Evolutionary conservation across 495 filamentous ascomycete species (phyloP).

Genomic region (Penicillium cinerascens): DNA sequence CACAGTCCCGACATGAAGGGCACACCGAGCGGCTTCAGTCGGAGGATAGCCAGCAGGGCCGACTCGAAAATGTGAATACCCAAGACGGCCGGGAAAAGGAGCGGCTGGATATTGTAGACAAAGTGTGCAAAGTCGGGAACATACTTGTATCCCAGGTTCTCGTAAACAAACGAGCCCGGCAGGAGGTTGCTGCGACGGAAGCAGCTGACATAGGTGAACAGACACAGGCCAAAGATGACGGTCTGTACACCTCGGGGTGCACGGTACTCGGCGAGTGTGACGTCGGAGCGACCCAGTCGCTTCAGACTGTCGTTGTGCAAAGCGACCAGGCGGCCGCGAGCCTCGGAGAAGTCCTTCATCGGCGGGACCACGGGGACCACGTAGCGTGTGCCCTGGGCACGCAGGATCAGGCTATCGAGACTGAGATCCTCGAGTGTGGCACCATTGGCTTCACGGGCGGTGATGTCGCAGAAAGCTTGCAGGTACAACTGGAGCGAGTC

Average conservation of each 20-base stretch:
- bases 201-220: conserved; percentile 43
- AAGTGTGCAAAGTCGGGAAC: conserved; percentile 51
- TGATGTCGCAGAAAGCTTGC: conserved; percentile 53
- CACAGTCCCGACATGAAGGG: conserved; percentile 49
- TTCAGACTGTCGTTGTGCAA: conserved; percentile 60
- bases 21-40: conserved; percentile 57
- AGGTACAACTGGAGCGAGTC: conserved; percentile 66
- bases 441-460: conserved; percentile 41
- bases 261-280: conserved; percentile 54
- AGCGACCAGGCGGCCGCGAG: conserved; percentile 60
- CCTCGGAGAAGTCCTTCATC: conserved; percentile 56
- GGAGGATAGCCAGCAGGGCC: conserved; percentile 42
- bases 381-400: conserved; percentile 43
- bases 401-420: conserved; percentile 54
- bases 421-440: conserved; percentile 59
- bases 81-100: conserved; percentile 44
- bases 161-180: conserved; percentile 53
- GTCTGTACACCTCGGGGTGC: conserved; percentile 37
- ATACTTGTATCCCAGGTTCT: conserved; percentile 39
- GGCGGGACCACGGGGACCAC: conserved; percentile 60
- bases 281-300: conserved; percentile 52
- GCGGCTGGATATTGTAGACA: conserved; percentile 44
- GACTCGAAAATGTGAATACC: conserved; percentile 55
- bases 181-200: conserved; percentile 49
- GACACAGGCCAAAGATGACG: conserved; percentile 44